phyloP scores from a whole-genome alignment of 1,139 yeast genomes.

The Yamadazyma diddensiae region DNA sequence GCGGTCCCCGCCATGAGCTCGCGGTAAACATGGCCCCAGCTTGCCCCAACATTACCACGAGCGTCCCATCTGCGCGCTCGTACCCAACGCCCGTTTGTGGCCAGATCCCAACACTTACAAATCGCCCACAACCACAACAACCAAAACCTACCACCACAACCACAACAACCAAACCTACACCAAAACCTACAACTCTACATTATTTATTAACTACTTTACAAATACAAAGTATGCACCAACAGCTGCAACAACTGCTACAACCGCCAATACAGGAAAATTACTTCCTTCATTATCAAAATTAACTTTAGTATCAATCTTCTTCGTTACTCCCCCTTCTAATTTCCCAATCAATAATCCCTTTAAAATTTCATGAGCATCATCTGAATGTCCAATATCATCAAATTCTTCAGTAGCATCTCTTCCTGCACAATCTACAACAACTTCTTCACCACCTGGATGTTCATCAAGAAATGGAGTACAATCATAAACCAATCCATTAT shows the following conservation, averaged over 20 bases:
- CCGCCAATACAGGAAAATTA: slow-evolving; percentile 39
- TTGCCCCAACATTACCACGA: background rate
- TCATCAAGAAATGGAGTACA: slow-evolving; percentile 82
- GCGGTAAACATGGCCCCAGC: slow-evolving; percentile 1
- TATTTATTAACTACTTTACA: background rate
- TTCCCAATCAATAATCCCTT: slow-evolving; percentile 66
- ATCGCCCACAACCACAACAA: background rate
- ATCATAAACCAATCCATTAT: slow-evolving; percentile 89
- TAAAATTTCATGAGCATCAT: slow-evolving; percentile 84
- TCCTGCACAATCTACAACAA: slow-evolving; percentile 87
- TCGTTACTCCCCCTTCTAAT: slow-evolving; percentile 43
- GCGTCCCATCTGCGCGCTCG: no score
- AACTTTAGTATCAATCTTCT: slow-evolving; percentile 23
- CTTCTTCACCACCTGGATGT: slow-evolving; percentile 98
- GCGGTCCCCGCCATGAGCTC: no score
- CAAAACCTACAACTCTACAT: background rate
- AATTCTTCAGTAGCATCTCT: slow-evolving; percentile 92
- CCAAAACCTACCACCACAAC: background rate
- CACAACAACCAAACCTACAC: background rate
- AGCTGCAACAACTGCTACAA: slow-evolving; percentile 51
- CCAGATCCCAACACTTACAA: no score
- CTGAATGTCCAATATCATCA: slow-evolving; percentile 96
- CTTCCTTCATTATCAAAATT: slow-evolving; percentile 25
- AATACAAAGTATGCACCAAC: slow-evolving; percentile 47
- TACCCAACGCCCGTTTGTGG: no score